Percentiles rank a stretch among this genome's conserved stretches.
Evolutionary conservation across 2,329 filamentous ascomycete species (phyloP).

Genomic region (Hypoxylon sp.): DNA sequence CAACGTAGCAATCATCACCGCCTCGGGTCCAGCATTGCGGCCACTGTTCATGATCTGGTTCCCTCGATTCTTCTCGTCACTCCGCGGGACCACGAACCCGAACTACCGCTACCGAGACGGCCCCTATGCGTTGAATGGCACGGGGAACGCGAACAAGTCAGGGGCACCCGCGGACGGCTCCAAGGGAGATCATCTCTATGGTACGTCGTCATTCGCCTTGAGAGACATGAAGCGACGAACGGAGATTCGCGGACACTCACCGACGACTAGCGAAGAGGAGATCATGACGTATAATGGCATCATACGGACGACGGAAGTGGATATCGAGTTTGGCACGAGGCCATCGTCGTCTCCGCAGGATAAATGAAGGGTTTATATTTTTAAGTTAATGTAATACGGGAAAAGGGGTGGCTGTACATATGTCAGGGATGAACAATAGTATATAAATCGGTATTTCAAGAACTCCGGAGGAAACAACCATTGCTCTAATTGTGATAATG

Average conservation of each 20-base stretch:
- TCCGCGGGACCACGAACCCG: slow-evolving; percentile 24
- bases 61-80: slow-evolving; percentile 38
- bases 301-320: slow-evolving; percentile 43
- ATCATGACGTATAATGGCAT: slow-evolving; percentile 49
- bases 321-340: slow-evolving; percentile 26
- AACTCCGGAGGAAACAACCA: too few species aligned
- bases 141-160: slow-evolving; percentile 26
- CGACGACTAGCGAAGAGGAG: slow-evolving; percentile 47
- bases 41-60: slow-evolving; percentile 38
- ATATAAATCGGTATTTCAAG: too few species aligned
- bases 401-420: too few species aligned
- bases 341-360: slow-evolving; percentile 20
- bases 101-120: slow-evolving; percentile 33
- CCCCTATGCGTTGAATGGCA: slow-evolving; percentile 19
- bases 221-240: slow-evolving; percentile 34
- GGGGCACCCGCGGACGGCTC: slow-evolving; percentile 6
- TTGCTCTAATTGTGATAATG: too few species aligned
- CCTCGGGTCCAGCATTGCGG: slow-evolving; percentile 40
- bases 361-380: too few species aligned
- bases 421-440: too few species aligned
- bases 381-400: slow-evolving; percentile 9
- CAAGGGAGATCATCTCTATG: slow-evolving; percentile 23
- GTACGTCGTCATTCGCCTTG: slow-evolving; percentile 31
- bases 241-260: slow-evolving; percentile 44
- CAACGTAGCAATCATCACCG: slow-evolving; percentile 43